Percentiles rank a stretch among this genome's conserved stretches.
Conservation (phyloP, 2,329 filamentous ascomycete species). For the Pyricularia pennisetigena region DNA sequence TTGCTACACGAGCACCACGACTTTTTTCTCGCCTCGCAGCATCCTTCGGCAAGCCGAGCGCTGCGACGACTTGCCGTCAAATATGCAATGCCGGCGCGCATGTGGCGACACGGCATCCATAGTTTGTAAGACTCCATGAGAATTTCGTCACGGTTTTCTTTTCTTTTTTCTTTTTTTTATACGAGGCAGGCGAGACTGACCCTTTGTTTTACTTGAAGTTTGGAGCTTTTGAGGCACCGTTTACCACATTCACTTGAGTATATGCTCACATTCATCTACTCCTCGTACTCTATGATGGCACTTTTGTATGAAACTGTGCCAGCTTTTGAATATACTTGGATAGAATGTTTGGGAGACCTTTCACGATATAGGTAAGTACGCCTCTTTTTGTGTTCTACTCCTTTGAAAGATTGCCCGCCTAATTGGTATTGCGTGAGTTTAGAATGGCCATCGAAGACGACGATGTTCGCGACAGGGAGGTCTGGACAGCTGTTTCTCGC, state of each 20-base stretch:
- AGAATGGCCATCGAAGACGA: too few species aligned
- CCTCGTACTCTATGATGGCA: constrained; percentile 85
- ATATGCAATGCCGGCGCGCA: constrained; percentile 83
- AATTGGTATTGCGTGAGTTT: too few species aligned
- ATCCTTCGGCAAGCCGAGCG: constrained; percentile 64
- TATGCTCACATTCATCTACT: constrained; percentile 84
- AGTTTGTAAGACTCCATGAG: constrained; percentile 37
- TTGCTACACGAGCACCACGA: constrained; percentile 76
- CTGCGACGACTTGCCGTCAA: constrained; percentile 58
- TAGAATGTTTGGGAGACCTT: constrained; percentile 83
- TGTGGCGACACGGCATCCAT: constrained; percentile 93
- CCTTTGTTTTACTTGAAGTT: constrained; percentile 9
- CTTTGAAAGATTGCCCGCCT: too few species aligned
- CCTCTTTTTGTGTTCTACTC: too few species aligned
- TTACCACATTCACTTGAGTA: constrained; percentile 73
- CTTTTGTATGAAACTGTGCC: constrained; percentile 78
- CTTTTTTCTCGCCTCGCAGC: constrained; percentile 79
- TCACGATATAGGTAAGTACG: constrained; percentile 33
- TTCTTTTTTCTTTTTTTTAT: too few species aligned
- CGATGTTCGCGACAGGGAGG: too few species aligned
- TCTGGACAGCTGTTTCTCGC: too few species aligned
- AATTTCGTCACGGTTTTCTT: too few species aligned
- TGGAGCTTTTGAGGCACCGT: constrained; percentile 65
- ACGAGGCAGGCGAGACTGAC: too few species aligned
- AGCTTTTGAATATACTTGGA: constrained; percentile 80